Conservation (phyloP, 108 stramenopile species). For the Nitzschia sp. region DNA sequence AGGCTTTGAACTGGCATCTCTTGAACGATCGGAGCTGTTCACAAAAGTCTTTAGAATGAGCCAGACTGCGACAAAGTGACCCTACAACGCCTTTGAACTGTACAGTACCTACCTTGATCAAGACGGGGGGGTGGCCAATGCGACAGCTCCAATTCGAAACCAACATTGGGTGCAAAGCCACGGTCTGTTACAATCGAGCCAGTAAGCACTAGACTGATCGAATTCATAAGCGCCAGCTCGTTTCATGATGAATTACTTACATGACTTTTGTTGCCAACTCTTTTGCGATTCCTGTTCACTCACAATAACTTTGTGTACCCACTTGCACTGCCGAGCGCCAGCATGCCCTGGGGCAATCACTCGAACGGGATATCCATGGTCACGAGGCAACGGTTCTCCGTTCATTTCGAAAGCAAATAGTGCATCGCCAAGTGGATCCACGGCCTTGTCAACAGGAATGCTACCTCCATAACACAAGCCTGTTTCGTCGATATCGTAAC, state of each 20-base stretch:
- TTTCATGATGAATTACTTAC: not conserved
- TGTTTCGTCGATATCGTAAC: slow-evolving; percentile 47
- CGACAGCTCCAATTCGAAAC: slow-evolving; percentile 49
- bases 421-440: slow-evolving; percentile 63
- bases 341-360: slow-evolving; percentile 78
- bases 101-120: too few species aligned
- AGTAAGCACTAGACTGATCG: too few species aligned
- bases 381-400: slow-evolving; percentile 60
- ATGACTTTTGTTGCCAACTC: slow-evolving; percentile 66
- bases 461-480: slow-evolving; percentile 48
- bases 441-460: slow-evolving; percentile 63
- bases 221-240: too few species aligned
- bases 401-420: slow-evolving; percentile 85
- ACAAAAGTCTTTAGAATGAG: too few species aligned
- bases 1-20: slow-evolving; percentile 67
- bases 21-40: slow-evolving; percentile 59
- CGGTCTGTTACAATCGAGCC: slow-evolving; percentile 33
- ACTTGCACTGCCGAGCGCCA: slow-evolving; percentile 76
- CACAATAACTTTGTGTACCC: slow-evolving; percentile 58
- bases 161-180: slow-evolving; percentile 46
- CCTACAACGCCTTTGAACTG: too few species aligned
- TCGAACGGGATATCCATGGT: slow-evolving; percentile 81
- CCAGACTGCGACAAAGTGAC: too few species aligned
- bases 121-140: slow-evolving; percentile 45
- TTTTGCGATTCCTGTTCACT: slow-evolving; percentile 49